Percentiles rank a stretch among this genome's conserved stretches.
These are phyloP conservation scores for Pseudocercospora macadamiae DNA, from an alignment of 2,329 filamentous ascomycete genomes.

Conservation along the genomic window DNA sequence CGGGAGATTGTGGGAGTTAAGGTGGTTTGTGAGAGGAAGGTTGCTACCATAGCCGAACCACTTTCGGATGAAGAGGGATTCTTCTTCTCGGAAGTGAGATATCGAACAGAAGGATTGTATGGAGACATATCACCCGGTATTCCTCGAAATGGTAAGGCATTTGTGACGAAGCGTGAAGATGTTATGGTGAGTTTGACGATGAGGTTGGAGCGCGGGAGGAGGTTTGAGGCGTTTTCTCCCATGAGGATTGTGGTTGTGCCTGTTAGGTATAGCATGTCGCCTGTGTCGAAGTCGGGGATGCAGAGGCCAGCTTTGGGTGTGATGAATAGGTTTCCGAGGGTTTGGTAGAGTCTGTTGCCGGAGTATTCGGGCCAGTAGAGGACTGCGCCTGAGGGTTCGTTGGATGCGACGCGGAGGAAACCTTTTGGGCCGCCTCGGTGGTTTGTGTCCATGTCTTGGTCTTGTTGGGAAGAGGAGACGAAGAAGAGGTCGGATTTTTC, in stretches of 20 bases:
- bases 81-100: constrained; percentile 61
- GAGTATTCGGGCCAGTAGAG: constrained; percentile 83
- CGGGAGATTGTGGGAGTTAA: constrained; percentile 70
- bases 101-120: constrained; percentile 76
- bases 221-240: constrained; percentile 61
- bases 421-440: constrained; percentile 75
- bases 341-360: constrained; percentile 82
- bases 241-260: constrained; percentile 69
- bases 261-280: constrained; percentile 74
- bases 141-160: constrained; percentile 71
- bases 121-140: constrained; percentile 64
- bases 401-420: constrained; percentile 70
- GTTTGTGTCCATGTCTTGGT: constrained; percentile 78
- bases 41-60: constrained; percentile 53
- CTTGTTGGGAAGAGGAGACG: constrained; percentile 66
- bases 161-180: constrained; percentile 63
- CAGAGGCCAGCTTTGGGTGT: constrained; percentile 70
- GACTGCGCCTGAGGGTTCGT: constrained; percentile 50
- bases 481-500: constrained; percentile 74
- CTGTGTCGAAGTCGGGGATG: constrained; percentile 74
- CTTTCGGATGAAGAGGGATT: constrained; percentile 14
- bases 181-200: constrained; percentile 69
- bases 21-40: constrained; percentile 59
- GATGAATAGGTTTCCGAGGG: constrained; percentile 72
- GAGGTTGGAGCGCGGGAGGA: constrained; percentile 72